Evolutionary conservation across 805 yeast genomes (phyloP).

Genomic region (Pichia paraexigua): DNA sequence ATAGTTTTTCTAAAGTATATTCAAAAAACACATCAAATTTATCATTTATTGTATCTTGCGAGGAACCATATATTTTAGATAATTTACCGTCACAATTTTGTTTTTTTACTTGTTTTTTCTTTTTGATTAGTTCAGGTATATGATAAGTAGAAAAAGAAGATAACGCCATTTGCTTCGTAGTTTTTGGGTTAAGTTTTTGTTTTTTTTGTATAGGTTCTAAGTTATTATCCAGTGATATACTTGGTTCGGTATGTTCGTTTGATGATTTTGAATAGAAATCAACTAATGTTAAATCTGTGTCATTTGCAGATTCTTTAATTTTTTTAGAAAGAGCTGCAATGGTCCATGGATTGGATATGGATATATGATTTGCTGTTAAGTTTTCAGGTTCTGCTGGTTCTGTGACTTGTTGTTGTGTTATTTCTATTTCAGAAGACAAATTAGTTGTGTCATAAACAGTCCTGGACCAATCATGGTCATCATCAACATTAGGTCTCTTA

Average conservation of each 20-base stretch:
- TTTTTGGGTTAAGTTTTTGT: background rate
- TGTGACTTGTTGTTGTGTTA: background rate
- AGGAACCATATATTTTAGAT: slow-evolving; percentile 1
- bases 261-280: background rate
- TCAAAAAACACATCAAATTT: background rate
- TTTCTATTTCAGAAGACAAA: background rate
- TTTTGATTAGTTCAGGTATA: background rate
- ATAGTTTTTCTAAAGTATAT: background rate
- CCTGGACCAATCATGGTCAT: slow-evolving; percentile 13
- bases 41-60: slow-evolving; percentile 6
- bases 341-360: slow-evolving; percentile 20
- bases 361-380: slow-evolving; percentile 1
- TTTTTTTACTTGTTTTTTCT: background rate
- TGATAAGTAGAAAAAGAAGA: slow-evolving; percentile 3
- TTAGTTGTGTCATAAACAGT: slow-evolving; percentile 9
- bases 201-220: background rate
- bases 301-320: slow-evolving; percentile 9
- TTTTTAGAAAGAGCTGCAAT: background rate
- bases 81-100: background rate
- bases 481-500: background rate
- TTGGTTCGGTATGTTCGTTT: background rate
- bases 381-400: background rate
- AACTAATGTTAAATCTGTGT: background rate
- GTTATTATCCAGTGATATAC: too few species aligned
- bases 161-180: background rate